phyloP scores from a whole-genome alignment of 108 stramenopile species.

The Aureococcus anophagefferens region DNA sequence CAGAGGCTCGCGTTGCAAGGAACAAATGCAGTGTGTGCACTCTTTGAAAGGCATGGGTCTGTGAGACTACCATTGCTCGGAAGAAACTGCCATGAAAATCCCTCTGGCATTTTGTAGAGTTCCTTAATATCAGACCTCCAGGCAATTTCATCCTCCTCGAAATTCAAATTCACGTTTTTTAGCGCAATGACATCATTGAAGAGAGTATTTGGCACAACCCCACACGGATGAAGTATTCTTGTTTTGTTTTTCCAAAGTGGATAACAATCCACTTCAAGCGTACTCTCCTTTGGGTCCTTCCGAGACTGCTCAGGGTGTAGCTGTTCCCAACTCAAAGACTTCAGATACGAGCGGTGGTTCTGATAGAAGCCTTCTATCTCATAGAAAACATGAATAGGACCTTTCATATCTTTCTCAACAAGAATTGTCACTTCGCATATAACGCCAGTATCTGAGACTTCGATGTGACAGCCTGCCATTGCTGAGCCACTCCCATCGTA shows the following conservation, averaged over 20 bases:
- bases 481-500: no score
- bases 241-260: not conserved
- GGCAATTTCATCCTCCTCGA: constrained; percentile 83
- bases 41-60: no score
- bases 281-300: no score
- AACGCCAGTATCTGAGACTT: no score
- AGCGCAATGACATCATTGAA: constrained; percentile 84
- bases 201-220: constrained; percentile 90
- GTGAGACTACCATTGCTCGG: no score
- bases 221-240: constrained; percentile 78
- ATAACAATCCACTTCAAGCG: not conserved
- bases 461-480: no score
- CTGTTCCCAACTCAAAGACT: constrained; percentile 16
- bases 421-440: constrained; percentile 23
- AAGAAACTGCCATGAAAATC: constrained; percentile 44
- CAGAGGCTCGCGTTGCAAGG: not conserved
- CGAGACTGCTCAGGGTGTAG: not conserved
- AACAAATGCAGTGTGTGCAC: no score
- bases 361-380: constrained; percentile 94
- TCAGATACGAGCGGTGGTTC: constrained; percentile 81
- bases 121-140: constrained; percentile 85
- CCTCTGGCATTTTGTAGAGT: constrained; percentile 69
- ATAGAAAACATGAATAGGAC: constrained; percentile 88
- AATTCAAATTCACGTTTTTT: constrained; percentile 19
- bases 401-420: constrained; percentile 53